phyloP scores from a whole-genome alignment of 257 asterid genomes.

The Solanum infundibuliforme region DNA sequence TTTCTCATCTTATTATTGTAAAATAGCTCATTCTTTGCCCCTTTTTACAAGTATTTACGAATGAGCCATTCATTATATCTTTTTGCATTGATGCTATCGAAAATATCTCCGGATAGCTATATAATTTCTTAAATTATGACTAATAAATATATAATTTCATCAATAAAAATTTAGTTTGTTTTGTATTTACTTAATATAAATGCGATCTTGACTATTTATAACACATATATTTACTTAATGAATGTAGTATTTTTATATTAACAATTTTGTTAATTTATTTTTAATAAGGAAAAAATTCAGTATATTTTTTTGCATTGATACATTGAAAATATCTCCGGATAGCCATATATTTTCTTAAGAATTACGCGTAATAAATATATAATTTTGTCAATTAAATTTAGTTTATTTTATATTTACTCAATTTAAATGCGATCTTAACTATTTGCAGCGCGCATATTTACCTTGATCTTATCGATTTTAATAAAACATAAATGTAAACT shows the following conservation, averaged over 20 bases:
- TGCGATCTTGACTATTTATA: background rate
- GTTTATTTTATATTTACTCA: background rate
- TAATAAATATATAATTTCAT: background rate
- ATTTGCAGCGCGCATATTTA: background rate
- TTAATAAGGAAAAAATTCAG: background rate
- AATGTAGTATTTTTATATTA: background rate
- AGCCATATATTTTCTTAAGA: background rate
- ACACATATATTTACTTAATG: background rate
- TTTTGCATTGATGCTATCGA: constrained; percentile 7
- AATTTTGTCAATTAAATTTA: background rate
- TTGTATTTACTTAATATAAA: background rate
- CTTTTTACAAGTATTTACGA: no score
- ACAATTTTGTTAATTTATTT: background rate
- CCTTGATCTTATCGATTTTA: background rate
- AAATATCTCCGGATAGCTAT: background rate
- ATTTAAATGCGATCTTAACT: background rate
- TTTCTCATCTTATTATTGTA: background rate
- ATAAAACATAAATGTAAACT: background rate
- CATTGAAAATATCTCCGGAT: constrained; percentile 5
- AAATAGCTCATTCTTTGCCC: background rate
- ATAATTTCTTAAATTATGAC: background rate
- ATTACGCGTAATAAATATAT: background rate
- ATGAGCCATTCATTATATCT: background rate
- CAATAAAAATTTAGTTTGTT: background rate
- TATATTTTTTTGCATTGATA: background rate